phyloP scores from a whole-genome alignment of 2,329 filamentous ascomycete genomes.

The Alternaria ventricosa region DNA sequence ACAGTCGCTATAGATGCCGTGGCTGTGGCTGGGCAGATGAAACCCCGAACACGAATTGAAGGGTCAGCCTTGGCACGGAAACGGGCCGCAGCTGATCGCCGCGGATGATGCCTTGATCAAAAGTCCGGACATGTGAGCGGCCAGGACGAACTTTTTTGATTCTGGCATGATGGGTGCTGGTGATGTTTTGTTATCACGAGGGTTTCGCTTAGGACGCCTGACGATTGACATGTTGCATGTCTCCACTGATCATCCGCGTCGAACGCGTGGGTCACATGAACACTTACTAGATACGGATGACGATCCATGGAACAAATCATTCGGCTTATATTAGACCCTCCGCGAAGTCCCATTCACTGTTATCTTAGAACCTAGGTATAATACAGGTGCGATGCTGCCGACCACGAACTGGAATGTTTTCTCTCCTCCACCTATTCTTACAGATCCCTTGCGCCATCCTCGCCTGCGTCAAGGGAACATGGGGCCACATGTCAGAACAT shows the following conservation, averaged over 20 bases:
- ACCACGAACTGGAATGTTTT: background rate
- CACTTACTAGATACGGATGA: slow-evolving; percentile 1
- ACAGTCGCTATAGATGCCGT: slow-evolving; percentile 5
- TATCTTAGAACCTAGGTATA: background rate
- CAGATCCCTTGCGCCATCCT: background rate
- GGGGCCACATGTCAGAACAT: slow-evolving; percentile 46
- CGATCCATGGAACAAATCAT: background rate
- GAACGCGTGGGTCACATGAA: background rate
- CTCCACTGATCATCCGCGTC: slow-evolving; percentile 1
- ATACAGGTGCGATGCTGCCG: background rate
- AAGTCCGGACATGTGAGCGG: background rate
- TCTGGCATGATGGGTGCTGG: background rate
- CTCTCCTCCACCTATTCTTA: background rate
- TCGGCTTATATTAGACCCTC: background rate
- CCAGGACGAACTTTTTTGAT: background rate
- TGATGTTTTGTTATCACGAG: background rate
- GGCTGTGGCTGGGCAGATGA: slow-evolving; percentile 22
- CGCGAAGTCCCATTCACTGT: background rate
- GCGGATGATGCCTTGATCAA: background rate
- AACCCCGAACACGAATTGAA: slow-evolving; percentile 14
- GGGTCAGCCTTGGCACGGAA: slow-evolving; percentile 11
- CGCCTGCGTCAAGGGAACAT: slow-evolving; percentile 37
- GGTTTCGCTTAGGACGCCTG: background rate
- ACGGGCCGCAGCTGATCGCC: slow-evolving; percentile 12
- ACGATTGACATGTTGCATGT: background rate